These are phyloP conservation scores for Coniosporium tulheliwenetii DNA, from an alignment of 2,329 filamentous ascomycete species.

Conservation along the genomic window DNA sequence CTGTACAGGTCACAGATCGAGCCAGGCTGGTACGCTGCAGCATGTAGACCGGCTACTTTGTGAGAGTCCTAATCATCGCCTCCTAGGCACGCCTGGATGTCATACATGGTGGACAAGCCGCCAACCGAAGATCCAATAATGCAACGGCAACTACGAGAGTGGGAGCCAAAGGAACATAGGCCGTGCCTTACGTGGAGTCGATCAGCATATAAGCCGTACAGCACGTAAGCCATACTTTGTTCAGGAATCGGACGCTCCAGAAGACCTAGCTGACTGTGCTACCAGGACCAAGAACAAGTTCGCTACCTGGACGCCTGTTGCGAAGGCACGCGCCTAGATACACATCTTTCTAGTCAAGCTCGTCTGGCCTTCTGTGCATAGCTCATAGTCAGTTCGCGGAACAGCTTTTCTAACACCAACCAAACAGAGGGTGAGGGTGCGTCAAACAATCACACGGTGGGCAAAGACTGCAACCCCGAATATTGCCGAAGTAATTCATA, in stretches of 20 bases:
- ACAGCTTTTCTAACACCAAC: too few relatives aligned
- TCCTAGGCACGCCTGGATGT: slow-evolving; percentile 81
- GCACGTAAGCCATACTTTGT: slow-evolving; percentile 52
- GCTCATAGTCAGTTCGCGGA: too few relatives aligned
- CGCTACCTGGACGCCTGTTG: slow-evolving; percentile 30
- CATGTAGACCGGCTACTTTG: too few relatives aligned
- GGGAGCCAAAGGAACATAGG: slow-evolving; percentile 60
- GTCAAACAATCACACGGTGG: too few relatives aligned
- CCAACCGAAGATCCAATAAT: slow-evolving; percentile 63
- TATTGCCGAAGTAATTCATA: too few relatives aligned
- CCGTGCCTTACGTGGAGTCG: slow-evolving; percentile 62
- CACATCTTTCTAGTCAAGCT: too few relatives aligned
- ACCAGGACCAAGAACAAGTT: slow-evolving; percentile 34
- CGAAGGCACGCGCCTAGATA: slow-evolving; percentile 18
- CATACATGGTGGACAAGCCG: slow-evolving; percentile 79
- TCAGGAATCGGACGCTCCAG: not conserved
- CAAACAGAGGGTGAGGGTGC: too few relatives aligned
- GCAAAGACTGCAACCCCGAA: too few relatives aligned
- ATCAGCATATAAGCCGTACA: slow-evolving; percentile 84
- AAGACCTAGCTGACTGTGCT: not conserved
- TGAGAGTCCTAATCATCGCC: too few relatives aligned
- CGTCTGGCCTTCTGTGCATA: too few relatives aligned
- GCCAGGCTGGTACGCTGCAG: slow-evolving; percentile 54
- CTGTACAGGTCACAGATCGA: slow-evolving; percentile 60
- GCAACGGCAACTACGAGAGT: slow-evolving; percentile 49